Base-by-base conservation (phyloP, 768 basidiomycete species). In the Tricholoma sp. region DNA sequence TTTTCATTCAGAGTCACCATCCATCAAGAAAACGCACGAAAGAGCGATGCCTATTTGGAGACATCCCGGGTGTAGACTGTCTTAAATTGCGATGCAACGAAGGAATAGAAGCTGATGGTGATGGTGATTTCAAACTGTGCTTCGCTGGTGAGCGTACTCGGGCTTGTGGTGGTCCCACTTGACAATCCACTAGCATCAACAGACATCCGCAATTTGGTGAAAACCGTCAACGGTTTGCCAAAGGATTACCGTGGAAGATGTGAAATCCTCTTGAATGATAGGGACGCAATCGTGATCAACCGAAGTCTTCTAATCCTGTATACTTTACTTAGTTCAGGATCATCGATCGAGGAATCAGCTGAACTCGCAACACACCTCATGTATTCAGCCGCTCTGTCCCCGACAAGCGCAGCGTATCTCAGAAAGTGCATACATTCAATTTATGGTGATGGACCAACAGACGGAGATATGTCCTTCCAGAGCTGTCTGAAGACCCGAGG, bases 331-430 rank as follows among this genome's bases (percentile, higher is more conserved):
- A 66, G 64, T 12, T 64, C 74, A 2, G 74, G 73, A 7, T 73
- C 73, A 8, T 71, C 74, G 7, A 63, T 72, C 36, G 74, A 76
- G 15, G 73, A 76, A 66, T 71, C 72, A 4, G 75, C 74, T 10
- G 76, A 77, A 60, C 64, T 78, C 9, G 72, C 72, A 0, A 62
- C 66, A 7, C 77, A 77, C 57, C 61, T 77, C 24, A 76, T 76
- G 73, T 78, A 76, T 59, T 77, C 77, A 1, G 63, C 72, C 37
- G 65, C 64, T 20, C 63, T 78, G n/a, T 63, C 74, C 0, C 66
- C 68, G 9, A 66, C 69, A 6, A 66, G 66, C 17, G 71, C 72
- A 11, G 65, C 70, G 2, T 75, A 76, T 52, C 53, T 75, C 44
- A 65, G 66, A 28, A 67, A 66, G 7, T 76, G 74, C 56, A 63